Percentiles rank a stretch among this genome's conserved stretches.
Conservation (phyloP, 2,329 filamentous ascomycete genomes). For the Hawksworthiomyces lignivorus region DNA sequence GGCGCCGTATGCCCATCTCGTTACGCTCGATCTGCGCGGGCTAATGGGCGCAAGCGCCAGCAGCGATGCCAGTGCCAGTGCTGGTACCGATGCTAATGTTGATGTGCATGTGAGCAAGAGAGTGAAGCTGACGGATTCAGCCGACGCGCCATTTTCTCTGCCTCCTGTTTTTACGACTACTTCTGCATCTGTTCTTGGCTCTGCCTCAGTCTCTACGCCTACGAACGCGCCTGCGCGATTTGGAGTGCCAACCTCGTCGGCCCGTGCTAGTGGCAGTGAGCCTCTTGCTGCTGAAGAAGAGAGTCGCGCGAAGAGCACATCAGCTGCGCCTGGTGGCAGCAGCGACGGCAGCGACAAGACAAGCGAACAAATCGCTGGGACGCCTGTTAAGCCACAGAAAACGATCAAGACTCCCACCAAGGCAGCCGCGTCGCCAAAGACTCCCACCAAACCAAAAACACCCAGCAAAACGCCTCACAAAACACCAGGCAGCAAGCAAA, state of each 20-base stretch:
- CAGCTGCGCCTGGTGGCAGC: no score
- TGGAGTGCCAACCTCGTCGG: no score
- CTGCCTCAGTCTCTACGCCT: no score
- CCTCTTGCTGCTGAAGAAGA: no score
- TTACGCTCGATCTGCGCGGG: conserved; percentile 32
- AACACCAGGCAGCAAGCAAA: conserved; percentile 6
- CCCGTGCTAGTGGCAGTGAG: no score
- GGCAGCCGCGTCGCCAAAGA: conserved; percentile 1
- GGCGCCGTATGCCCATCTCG: conserved; percentile 42
- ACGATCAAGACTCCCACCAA: not conserved
- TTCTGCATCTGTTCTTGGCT: no score
- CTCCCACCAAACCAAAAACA: conserved; percentile 10
- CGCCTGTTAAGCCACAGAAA: not conserved
- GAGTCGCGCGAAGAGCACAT: no score
- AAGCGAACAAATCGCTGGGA: not conserved
- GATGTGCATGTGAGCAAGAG: conserved; percentile 29
- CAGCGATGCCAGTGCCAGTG: not conserved
- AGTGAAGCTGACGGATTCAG: conserved; percentile 23
- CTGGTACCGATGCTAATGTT: conserved; percentile 7
- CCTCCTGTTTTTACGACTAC: no score
- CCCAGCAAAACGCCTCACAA: conserved; percentile 2
- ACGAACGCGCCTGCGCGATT: no score
- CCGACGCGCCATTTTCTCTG: no score
- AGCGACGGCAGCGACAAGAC: not conserved
- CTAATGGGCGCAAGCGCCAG: conserved; percentile 4